Evolutionary conservation across 495 filamentous ascomycete species (phyloP).

Genomic region (Jackrogersella minutella): DNA sequence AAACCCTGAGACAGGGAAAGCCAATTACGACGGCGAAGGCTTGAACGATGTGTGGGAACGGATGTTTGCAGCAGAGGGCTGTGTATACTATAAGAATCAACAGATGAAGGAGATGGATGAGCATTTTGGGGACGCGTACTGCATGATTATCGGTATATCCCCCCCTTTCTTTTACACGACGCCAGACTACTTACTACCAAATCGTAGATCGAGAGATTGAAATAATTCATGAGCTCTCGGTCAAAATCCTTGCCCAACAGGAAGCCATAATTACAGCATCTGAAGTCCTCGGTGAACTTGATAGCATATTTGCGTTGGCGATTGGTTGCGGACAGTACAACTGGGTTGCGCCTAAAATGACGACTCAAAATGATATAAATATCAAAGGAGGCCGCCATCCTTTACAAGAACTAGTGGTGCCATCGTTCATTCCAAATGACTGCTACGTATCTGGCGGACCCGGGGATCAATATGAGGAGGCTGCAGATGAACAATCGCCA

Average conservation of each 20-base stretch:
- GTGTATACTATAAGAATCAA: constrained; percentile 86
- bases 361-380: constrained; percentile 72
- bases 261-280: constrained; percentile 70
- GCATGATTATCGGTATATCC: constrained; percentile 75
- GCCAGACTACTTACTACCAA: constrained; percentile 30
- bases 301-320: constrained; percentile 85
- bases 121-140: constrained; percentile 84
- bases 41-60: constrained; percentile 72
- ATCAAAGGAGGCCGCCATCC: constrained; percentile 88
- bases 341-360: constrained; percentile 74
- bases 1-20: constrained; percentile 66
- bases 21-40: constrained; percentile 70
- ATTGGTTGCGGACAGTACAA: constrained; percentile 79
- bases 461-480: constrained; percentile 22
- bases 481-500: not conserved
- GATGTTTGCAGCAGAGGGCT: constrained; percentile 75
- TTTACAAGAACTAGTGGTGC: constrained; percentile 86
- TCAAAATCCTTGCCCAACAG: constrained; percentile 75
- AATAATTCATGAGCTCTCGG: constrained; percentile 80
- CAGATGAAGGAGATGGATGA: constrained; percentile 86
- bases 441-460: constrained; percentile 72
- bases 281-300: constrained; percentile 84
- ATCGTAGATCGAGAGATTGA: constrained; percentile 85
- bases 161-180: not conserved
- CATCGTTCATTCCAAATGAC: constrained; percentile 88